phyloP scores from a whole-genome alignment of 2,329 filamentous ascomycete species.

The Sporothrix mexicana region DNA sequence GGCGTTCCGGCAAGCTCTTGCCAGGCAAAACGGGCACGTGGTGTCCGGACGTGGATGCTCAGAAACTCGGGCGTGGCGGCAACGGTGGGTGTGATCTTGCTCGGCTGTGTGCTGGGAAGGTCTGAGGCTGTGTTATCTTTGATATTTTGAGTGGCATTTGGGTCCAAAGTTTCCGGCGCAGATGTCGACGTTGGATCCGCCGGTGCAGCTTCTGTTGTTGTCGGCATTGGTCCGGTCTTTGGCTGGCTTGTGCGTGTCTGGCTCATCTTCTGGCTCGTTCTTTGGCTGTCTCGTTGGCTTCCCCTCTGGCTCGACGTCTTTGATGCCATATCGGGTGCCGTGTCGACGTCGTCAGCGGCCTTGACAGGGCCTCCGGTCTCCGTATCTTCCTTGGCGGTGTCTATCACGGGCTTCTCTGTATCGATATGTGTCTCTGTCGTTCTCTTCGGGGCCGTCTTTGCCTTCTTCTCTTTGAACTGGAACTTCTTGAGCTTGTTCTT shows the following conservation, averaged over 20 bases:
- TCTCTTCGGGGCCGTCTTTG: conserved; percentile 29
- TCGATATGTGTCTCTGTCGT: not conserved
- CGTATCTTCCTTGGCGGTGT: not conserved
- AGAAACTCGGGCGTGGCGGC: conserved; percentile 38
- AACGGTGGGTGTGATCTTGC: conserved; percentile 34
- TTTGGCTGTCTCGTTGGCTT: not conserved
- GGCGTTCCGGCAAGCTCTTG: conserved; percentile 61
- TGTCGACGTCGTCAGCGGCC: not conserved
- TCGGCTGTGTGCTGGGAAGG: conserved; percentile 34
- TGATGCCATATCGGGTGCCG: not conserved
- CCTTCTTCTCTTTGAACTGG: conserved; percentile 55
- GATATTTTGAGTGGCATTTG: conserved; percentile 33
- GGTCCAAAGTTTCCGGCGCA: not conserved
- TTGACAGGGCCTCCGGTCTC: not conserved
- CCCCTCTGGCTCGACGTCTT: not conserved
- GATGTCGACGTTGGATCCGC: not conserved
- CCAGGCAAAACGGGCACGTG: conserved; percentile 61
- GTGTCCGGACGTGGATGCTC: conserved; percentile 51
- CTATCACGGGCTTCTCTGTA: not conserved
- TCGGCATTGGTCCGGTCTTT: not conserved
- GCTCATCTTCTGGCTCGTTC: not conserved
- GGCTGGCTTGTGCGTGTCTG: not conserved
- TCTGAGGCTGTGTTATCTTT: conserved; percentile 33
- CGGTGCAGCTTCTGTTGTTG: not conserved
- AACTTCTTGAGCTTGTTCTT: conserved; percentile 65